phyloP scores from a whole-genome alignment of 768 basidiomycete species.

The Tylopilus subfusipes region DNA sequence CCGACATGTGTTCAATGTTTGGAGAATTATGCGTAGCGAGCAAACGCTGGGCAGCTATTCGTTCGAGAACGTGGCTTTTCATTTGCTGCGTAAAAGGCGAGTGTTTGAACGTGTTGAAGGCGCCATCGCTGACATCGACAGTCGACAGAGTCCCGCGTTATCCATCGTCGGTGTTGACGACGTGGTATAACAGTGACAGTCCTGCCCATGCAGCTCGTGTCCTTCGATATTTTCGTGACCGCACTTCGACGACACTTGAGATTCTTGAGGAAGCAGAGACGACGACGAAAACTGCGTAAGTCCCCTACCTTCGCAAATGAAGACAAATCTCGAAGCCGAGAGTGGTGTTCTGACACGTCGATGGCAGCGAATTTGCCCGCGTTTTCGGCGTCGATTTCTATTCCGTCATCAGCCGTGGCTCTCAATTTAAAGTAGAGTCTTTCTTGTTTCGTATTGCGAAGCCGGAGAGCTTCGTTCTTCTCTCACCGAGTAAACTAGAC shows the following conservation, averaged over 20 bases:
- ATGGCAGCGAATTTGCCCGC: conserved; percentile 88
- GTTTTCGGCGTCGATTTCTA: conserved; percentile 98
- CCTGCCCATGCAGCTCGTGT: conserved; percentile 52
- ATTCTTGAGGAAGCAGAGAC: conserved; percentile 4
- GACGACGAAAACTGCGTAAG: conserved; percentile 4
- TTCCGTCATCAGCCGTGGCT: conserved; percentile 91
- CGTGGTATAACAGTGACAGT: conserved; percentile 61
- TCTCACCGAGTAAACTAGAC: conserved; percentile 86
- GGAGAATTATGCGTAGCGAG: conserved; percentile 90
- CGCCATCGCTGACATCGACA: not conserved
- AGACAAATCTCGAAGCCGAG: not conserved
- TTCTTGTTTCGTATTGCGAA: conserved; percentile 98
- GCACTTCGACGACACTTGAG: conserved; percentile 52
- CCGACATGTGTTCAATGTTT: conserved; percentile 88
- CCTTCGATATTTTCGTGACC: conserved; percentile 59
- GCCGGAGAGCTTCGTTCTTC: conserved; percentile 86
- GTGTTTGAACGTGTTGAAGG: conserved; percentile 10
- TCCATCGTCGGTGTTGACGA: conserved; percentile 53
- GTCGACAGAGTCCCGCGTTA: conserved; percentile 71
- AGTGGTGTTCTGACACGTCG: not conserved
- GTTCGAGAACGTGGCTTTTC: conserved; percentile 86
- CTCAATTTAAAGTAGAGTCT: conserved; percentile 98
- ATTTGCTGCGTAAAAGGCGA: conserved; percentile 73
- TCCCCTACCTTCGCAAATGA: not conserved
- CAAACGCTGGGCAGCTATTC: conserved; percentile 74